Base-by-base conservation (phyloP, 2,329 filamentous ascomycete genomes). In the Hymenoscyphus occultus region DNA sequence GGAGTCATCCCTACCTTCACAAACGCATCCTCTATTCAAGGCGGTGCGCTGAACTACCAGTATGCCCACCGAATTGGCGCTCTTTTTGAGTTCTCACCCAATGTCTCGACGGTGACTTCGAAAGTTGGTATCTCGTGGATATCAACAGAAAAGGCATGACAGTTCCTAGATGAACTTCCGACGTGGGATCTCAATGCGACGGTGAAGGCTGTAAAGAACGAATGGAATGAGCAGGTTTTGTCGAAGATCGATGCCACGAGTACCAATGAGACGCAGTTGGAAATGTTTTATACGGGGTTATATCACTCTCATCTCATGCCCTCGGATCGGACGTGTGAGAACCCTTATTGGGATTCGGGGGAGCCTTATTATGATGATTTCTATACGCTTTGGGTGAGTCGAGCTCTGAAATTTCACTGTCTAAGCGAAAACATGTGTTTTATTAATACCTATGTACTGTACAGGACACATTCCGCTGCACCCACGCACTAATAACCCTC, bases 351-450 rank as follows among this genome's bases (percentile, higher is more conserved):
- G 87, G 73, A 78, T 1, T 86, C 84, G 1, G 71, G 71, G 0
- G 88, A 91, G 73, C 88, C 88, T 1, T 90, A 89, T 71, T 91
- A 88, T 71, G 87, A 90, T 67, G 88, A 90, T 65, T 84, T 88
- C 22, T 90, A 90, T 71, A 90, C 88, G 0, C 82, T 88, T 35
- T 91, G 89, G 88, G 69, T 70, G 60, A 51, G 59, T 45, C 5
- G n/a, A 48, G 45, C n/a, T 19, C 10, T 9, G 19, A 19, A 9
- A 48, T 35, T 10, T 7, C 35, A 28, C 28, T 28, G 2, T 28
- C 28, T 28, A 35, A 35, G 35, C 35, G 35, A 35, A 10, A 35
- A 35, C 35, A 7, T 35, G 5, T 7, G 35, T 7, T 22, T 48
- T 22, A 22, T 48, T 22, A 19, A 82, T 87, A 48, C 6, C 5